Evolutionary conservation across 768 basidiomycete genomes (phyloP).

Genomic region (Boletus rex-veris): DNA sequence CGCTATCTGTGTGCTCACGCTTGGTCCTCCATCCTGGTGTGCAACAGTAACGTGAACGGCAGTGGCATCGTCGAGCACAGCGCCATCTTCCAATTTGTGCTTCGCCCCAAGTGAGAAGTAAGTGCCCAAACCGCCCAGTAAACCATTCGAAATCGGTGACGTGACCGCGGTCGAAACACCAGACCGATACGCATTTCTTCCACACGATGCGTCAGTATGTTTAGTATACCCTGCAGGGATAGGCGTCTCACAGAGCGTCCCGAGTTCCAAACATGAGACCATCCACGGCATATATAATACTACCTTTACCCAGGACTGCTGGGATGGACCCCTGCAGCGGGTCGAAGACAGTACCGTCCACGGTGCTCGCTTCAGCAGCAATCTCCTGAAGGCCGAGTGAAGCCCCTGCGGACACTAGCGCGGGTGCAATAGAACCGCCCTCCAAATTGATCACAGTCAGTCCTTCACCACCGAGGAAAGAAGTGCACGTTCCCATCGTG

Average conservation of each 20-base stretch:
- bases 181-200: slow-evolving; percentile 65
- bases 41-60: slow-evolving; percentile 60
- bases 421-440: slow-evolving; percentile 61
- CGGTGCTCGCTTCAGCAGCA: slow-evolving; percentile 56
- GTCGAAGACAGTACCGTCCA: slow-evolving; percentile 60
- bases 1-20: slow-evolving; percentile 64
- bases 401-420: slow-evolving; percentile 62
- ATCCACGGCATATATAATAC: slow-evolving; percentile 59
- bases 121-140: slow-evolving; percentile 61
- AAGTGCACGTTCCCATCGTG: slow-evolving; percentile 4
- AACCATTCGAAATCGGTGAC: slow-evolving; percentile 52
- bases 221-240: not conserved
- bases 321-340: slow-evolving; percentile 36
- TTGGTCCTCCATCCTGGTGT: slow-evolving; percentile 30
- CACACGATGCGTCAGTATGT: slow-evolving; percentile 3
- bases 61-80: slow-evolving; percentile 60
- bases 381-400: slow-evolving; percentile 71
- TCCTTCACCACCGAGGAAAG: slow-evolving; percentile 8
- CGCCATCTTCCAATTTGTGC: slow-evolving; percentile 56
- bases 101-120: slow-evolving; percentile 57
- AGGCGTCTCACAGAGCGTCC: slow-evolving; percentile 42
- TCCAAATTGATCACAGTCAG: slow-evolving; percentile 44
- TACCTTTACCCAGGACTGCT: slow-evolving; percentile 32
- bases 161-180: slow-evolving; percentile 72
- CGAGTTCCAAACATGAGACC: slow-evolving; percentile 54